A percentile compares a stretch with the other conserved stretches of the same genome.
Evolutionary conservation across 2,329 filamentous ascomycete genomes (phyloP).

Genomic region (Aspergillus sp.): DNA sequence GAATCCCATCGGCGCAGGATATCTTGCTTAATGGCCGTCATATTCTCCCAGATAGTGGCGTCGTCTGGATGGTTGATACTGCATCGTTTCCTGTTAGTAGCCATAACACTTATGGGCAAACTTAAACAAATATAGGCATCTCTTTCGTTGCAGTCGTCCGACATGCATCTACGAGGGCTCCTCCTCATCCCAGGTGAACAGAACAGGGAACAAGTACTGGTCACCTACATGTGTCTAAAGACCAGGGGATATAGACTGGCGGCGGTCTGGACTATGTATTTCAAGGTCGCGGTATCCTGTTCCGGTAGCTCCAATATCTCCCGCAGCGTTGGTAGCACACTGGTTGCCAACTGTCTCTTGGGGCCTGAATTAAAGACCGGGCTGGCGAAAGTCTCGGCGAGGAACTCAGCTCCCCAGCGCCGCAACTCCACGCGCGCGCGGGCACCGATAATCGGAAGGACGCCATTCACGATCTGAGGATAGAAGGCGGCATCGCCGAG

Average conservation of each 20-base stretch:
- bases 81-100: conserved; percentile 31
- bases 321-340: conserved; percentile 74
- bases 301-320: conserved; percentile 67
- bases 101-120: conserved; percentile 1
- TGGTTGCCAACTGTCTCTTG: conserved; percentile 76
- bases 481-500: conserved; percentile 85
- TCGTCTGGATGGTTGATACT: conserved; percentile 88
- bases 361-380: conserved; percentile 73
- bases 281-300: conserved; percentile 76
- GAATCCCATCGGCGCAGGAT: conserved; percentile 87
- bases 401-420: conserved; percentile 93
- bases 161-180: conserved; percentile 19
- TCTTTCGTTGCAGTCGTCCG: neutral
- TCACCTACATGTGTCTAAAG: conserved; percentile 88
- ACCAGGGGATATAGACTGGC: conserved; percentile 92
- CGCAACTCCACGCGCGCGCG: conserved; percentile 74
- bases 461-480: conserved; percentile 83
- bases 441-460: conserved; percentile 84
- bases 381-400: conserved; percentile 92
- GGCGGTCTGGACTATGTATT: conserved; percentile 80
- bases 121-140: neutral
- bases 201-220: conserved; percentile 22
- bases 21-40: conserved; percentile 82
- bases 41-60: conserved; percentile 77
- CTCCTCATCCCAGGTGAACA: conserved; percentile 10